Base-by-base conservation (phyloP, 169 alveolate species). In the Eimeria praecox region DNA sequence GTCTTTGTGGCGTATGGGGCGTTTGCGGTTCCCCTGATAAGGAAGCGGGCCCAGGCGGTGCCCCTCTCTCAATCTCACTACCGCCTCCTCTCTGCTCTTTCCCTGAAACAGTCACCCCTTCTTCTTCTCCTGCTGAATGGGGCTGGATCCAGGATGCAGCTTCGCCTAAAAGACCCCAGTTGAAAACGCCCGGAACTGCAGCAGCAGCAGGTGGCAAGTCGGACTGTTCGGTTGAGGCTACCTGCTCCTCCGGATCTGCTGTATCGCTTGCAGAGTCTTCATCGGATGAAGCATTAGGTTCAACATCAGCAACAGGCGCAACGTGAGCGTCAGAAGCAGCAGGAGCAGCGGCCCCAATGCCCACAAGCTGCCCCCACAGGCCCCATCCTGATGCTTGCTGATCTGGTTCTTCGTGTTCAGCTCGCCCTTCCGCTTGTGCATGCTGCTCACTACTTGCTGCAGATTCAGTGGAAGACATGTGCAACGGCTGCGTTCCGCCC, bases 281-380 rank as follows among this genome's bases (percentile, higher is more conserved):
- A 14, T 56, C 24, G 20, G 18, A 18, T 16, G 24, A 56, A 56
- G n/a, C 20, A 16, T 56, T 27, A 5, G 66, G 66, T 2, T 56
- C 27, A 20, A 14, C n/a, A n/a, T n/a, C 66, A 14, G 66, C 27
- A 14, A 5, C 10, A 56, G 66, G 20, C 20, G 2, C 66, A 16
- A 56, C 66, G 66, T 56, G 5, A 5, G 66, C 66, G 20, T 56
- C 66, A 56, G 18, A 18, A 56, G 66, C 56, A 49, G 66, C 66
- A 56, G 66, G 66, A 56, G n/a, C 66, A 56, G 66, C 18, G 18
- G 5, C 66, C 27, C 22, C 80, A 30, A 44, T 69, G 44, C 46
- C 40, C 27, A 71, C 49, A 20, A 44, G 80, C 46, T 77, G 87
- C 30, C 59, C 52, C 87, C 87, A 77, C 10, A 40, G 56, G 90